Conservation (phyloP, 2,329 filamentous ascomycete species). For the Diaporthe australafricana region DNA sequence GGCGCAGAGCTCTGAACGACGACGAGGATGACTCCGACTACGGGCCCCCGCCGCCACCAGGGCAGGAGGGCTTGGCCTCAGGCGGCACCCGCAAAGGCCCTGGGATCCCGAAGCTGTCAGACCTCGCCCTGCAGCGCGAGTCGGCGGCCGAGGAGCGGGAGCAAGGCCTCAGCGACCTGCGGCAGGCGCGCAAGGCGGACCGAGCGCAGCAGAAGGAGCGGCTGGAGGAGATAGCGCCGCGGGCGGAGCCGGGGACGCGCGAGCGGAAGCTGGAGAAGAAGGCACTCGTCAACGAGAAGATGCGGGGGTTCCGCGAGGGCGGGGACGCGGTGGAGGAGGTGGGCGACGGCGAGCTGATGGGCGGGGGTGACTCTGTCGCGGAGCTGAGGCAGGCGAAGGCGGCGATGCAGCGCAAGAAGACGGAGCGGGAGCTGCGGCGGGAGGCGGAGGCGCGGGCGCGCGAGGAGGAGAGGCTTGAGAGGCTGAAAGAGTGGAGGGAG, state of each 20-base stretch:
- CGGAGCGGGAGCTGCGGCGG: constrained; percentile 82
- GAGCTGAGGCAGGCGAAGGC: constrained; percentile 77
- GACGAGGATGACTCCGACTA: constrained; percentile 71
- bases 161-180: constrained; percentile 62
- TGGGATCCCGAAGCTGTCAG: constrained; percentile 77
- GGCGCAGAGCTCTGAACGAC: constrained; percentile 41
- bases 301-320: constrained; percentile 78
- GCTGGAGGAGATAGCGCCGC: constrained; percentile 84
- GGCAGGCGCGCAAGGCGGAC: constrained; percentile 72
- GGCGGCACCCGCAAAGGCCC: constrained; percentile 57
- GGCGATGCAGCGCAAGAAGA: constrained; percentile 78
- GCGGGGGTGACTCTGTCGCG: constrained; percentile 71
- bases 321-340: constrained; percentile 66
- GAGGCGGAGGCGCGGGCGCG: constrained; percentile 84
- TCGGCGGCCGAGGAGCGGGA: constrained; percentile 61
- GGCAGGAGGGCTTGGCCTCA: constrained; percentile 56
- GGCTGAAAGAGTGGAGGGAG: constrained; percentile 73
- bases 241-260: constrained; percentile 83
- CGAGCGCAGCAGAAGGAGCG: constrained; percentile 75
- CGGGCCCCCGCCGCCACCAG: constrained; percentile 59
- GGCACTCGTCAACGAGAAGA: constrained; percentile 75
- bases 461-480: constrained; percentile 83
- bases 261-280: constrained; percentile 92
- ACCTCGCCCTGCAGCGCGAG: constrained; percentile 73
- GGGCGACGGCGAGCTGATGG: constrained; percentile 82